Base-by-base conservation (phyloP, 768 basidiomycete genomes). In the Russula sp. region DNA sequence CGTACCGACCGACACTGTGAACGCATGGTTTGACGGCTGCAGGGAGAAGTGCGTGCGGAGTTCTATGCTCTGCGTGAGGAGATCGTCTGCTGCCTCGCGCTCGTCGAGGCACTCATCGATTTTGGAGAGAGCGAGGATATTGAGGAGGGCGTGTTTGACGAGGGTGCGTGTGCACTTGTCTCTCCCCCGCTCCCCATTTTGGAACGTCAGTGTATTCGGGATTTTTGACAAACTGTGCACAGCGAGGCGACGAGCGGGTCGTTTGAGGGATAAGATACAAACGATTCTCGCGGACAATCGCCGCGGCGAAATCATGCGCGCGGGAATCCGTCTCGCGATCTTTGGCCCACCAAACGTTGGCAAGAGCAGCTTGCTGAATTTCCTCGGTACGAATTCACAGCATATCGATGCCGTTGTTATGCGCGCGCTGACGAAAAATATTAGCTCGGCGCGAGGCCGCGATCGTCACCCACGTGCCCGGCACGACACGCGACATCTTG, bases 271-370 rank as follows among this genome's bases (percentile, higher is more conserved):
- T 0, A 75, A 70, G 35, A 88, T 96, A 45, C 72, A 73, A 36
- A 70, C 66, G 0, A 82, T 90, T 58, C 75, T 95, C 1, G 72
- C 79, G 6, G 92, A 94, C 71, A 83, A 81, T 50, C 81, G 86
- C 20, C 79, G 87, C 39, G 92, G 93, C 0, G 93, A 96, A 71
- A 84, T 96, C 54, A 75, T 94, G 62, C 84, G 91, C 13, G 82
- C 84, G 1, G 94, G 93, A 2, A 81, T 95, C 51, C 84, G 83
- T 48, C 77, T 96, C 9, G 87, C 90, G 14, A 94, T 97, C 42
- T 93, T 94, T 69, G 93, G 93, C 0, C 91, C 93, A 25, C 90
- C 94, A 0, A 97, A 97, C 68, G 92, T 88, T 1, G 94, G 93
- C n/a, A 97, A 96, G 75, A 93, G 90, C 69, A 90, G 87, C 68